Percentiles rank a stretch among this genome's conserved stretches.
phyloP scores from a whole-genome alignment of 768 basidiomycete genomes.

The Dictyophora rubrovolvata region DNA sequence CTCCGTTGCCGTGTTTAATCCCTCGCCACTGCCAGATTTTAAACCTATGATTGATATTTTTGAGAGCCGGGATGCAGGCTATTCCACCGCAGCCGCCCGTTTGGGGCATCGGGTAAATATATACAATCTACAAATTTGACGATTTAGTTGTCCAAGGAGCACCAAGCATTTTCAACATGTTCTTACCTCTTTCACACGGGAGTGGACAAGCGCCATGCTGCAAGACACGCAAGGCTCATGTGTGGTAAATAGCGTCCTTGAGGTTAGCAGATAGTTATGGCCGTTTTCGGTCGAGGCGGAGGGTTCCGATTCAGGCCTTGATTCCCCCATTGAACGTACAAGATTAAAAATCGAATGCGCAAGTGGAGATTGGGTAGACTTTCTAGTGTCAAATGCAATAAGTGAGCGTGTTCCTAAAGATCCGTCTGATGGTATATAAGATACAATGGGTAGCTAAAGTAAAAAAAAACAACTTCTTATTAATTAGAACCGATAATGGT shows the following conservation, averaged over 20 bases:
- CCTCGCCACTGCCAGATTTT: constrained; percentile 53
- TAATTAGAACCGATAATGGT: neutral
- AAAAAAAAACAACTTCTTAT: neutral
- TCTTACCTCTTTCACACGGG: constrained; percentile 76
- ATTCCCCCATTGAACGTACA: constrained; percentile 57
- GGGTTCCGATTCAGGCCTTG: constrained; percentile 19
- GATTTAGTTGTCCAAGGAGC: constrained; percentile 22
- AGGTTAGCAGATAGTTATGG: constrained; percentile 80
- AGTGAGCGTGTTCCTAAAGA: constrained; percentile 25
- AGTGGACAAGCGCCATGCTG: constrained; percentile 91
- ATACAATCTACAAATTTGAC: constrained; percentile 33
- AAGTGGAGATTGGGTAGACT: constrained; percentile 61
- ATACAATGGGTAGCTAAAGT: constrained; percentile 62
- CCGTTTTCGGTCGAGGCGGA: constrained; percentile 37
- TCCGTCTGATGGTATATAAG: constrained; percentile 48
- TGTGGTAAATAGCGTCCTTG: constrained; percentile 73
- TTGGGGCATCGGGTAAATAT: constrained; percentile 56
- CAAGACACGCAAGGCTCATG: constrained; percentile 99
- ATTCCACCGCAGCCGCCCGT: constrained; percentile 84
- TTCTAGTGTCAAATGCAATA: constrained; percentile 61
- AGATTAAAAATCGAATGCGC: constrained; percentile 78
- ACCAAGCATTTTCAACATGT: constrained; percentile 5
- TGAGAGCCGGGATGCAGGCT: constrained; percentile 66
- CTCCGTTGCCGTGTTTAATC: neutral
- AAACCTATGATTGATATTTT: constrained; percentile 86